Evolutionary conservation across 441 rosid genomes (phyloP).

Genomic region (Iberis amara): DNA sequence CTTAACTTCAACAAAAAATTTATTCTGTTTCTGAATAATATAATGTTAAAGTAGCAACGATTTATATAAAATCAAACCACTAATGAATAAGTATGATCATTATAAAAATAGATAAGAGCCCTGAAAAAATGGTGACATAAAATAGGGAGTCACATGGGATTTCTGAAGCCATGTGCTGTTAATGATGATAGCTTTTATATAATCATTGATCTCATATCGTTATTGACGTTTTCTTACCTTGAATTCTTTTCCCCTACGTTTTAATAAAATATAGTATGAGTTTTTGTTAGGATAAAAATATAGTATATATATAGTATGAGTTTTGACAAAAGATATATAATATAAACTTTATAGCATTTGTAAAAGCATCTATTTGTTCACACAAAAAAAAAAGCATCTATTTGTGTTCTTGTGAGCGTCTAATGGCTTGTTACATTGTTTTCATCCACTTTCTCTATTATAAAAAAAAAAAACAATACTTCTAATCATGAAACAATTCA

Average conservation of each 20-base stretch:
- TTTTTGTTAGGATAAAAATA: no score
- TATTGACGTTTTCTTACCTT: slow-evolving; percentile 28
- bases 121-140: slow-evolving; percentile 27
- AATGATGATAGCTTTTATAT: slow-evolving; percentile 25
- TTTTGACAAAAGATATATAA: slow-evolving; percentile 19
- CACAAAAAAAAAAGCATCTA: slow-evolving; percentile 17
- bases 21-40: slow-evolving; percentile 23
- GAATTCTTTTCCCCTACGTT: slow-evolving; percentile 1
- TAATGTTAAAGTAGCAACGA: slow-evolving; percentile 22
- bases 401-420: slow-evolving; percentile 22
- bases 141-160: slow-evolving; percentile 33
- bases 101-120: slow-evolving; percentile 25
- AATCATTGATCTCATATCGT: slow-evolving; percentile 22
- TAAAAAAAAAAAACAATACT: no score
- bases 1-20: neutral
- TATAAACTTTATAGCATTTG: slow-evolving; percentile 15
- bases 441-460: slow-evolving; percentile 16
- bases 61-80: neutral
- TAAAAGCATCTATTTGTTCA: slow-evolving; percentile 14
- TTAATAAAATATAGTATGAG: slow-evolving; percentile 3
- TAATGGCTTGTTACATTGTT: slow-evolving; percentile 20
- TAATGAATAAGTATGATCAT: neutral
- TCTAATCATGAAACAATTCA: no score
- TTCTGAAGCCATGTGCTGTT: slow-evolving; percentile 33
- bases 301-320: slow-evolving; percentile 2